phyloP scores from a whole-genome alignment of 441 rosid genomes.

The Mallotus repandus region DNA sequence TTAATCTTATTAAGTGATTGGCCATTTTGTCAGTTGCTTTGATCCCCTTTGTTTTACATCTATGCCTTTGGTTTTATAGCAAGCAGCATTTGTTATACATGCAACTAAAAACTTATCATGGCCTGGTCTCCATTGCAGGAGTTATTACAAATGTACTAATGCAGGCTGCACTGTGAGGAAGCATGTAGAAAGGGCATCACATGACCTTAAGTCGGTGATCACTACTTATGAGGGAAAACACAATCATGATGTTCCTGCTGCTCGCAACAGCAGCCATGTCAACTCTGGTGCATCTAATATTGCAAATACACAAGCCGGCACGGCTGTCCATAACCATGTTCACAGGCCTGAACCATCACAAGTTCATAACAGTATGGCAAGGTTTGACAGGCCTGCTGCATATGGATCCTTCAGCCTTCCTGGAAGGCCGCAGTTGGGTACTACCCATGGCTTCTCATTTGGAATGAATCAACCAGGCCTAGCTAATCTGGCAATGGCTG shows the following conservation, averaged over 20 bases:
- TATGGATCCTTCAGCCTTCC: conserved; percentile 51
- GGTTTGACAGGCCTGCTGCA: conserved; percentile 44
- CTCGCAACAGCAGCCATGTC: conserved; percentile 82
- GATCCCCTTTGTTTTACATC: background rate
- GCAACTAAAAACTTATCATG: conserved; percentile 8
- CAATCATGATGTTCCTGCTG: conserved; percentile 90
- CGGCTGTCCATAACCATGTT: conserved; percentile 39
- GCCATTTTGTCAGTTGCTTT: conserved; percentile 7
- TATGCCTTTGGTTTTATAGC: too few relatives aligned
- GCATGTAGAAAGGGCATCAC: conserved; percentile 98
- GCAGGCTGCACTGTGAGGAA: conserved; percentile 90
- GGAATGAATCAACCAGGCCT: conserved; percentile 55
- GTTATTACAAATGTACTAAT: conserved; percentile 94
- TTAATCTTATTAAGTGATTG: background rate
- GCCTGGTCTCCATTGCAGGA: conserved; percentile 47
- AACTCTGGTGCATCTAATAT: conserved; percentile 38
- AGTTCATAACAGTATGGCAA: conserved; percentile 49
- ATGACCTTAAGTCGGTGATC: conserved; percentile 86
- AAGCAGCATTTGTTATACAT: background rate
- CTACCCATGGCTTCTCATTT: conserved; percentile 49
- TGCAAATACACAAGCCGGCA: conserved; percentile 27
- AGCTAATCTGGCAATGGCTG: conserved; percentile 64
- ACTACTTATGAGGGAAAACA: conserved; percentile 98
- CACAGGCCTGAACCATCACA: conserved; percentile 54
- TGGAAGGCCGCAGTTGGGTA: conserved; percentile 56